Conservation (phyloP, 768 basidiomycete species). For the Mycena galericulata region DNA sequence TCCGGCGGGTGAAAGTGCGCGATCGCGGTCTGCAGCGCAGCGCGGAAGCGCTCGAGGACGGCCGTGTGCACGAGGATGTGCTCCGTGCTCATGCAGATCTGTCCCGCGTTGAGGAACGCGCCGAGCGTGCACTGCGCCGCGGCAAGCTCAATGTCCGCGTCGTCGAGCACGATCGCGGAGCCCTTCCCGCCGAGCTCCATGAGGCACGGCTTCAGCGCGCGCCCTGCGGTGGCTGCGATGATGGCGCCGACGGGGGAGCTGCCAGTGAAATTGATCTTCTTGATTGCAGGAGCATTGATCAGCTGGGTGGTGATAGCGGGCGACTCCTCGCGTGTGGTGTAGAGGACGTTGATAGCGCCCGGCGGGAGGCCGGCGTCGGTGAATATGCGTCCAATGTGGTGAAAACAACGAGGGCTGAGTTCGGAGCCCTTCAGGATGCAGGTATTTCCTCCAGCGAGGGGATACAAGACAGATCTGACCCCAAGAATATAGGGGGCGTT, state of each 20-base stretch:
- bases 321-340: constrained; percentile 64
- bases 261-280: constrained; percentile 76
- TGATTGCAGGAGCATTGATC: constrained; percentile 52
- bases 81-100: constrained; percentile 76
- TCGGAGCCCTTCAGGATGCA: constrained; percentile 74
- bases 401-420: constrained; percentile 59
- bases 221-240: constrained; percentile 68
- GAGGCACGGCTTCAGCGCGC: constrained; percentile 74
- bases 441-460: constrained; percentile 57
- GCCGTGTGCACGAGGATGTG: constrained; percentile 73
- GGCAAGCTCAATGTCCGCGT: constrained; percentile 62
- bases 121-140: constrained; percentile 65
- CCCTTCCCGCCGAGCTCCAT: constrained; percentile 70
- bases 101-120: constrained; percentile 73
- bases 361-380: constrained; percentile 70
- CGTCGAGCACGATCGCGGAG: constrained; percentile 59
- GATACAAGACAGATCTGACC: constrained; percentile 16
- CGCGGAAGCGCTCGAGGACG: constrained; percentile 72
- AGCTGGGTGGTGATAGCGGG: constrained; percentile 68
- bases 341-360: constrained; percentile 71
- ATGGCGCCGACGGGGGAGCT: constrained; percentile 69
- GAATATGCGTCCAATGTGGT: constrained; percentile 49
- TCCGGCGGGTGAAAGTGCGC: constrained; percentile 42
- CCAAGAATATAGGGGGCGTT: constrained; percentile 35
- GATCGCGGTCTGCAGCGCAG: constrained; percentile 59